phyloP scores from a whole-genome alignment of 768 basidiomycete species.

The Leucocoprinus birnbaumii region DNA sequence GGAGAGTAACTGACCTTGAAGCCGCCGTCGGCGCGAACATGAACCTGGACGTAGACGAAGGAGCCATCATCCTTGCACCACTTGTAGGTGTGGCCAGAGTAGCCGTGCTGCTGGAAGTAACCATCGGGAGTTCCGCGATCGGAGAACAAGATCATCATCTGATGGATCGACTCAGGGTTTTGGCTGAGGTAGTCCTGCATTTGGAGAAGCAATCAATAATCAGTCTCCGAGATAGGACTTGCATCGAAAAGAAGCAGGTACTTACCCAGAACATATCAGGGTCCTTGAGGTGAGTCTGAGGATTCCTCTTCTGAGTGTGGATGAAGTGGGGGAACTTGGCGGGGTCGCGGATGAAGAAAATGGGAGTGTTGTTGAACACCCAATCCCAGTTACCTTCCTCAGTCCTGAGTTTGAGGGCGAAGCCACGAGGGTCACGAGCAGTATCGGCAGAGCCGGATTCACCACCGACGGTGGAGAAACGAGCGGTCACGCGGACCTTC shows the following conservation, averaged over 20 bases:
- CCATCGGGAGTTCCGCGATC: slow-evolving; percentile 93
- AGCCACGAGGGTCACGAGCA: slow-evolving; percentile 93
- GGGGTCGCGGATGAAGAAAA: slow-evolving; percentile 87
- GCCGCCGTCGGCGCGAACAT: slow-evolving; percentile 74
- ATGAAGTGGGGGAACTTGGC: slow-evolving; percentile 93
- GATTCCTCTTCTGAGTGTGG: slow-evolving; percentile 90
- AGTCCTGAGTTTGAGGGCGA: slow-evolving; percentile 86
- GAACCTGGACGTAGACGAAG: slow-evolving; percentile 86
- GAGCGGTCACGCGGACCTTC: slow-evolving; percentile 70
- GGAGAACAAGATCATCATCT: slow-evolving; percentile 89
- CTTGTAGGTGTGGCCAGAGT: slow-evolving; percentile 91
- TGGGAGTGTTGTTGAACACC: slow-evolving; percentile 91
- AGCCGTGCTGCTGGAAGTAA: slow-evolving; percentile 87
- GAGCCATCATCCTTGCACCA: slow-evolving; percentile 83
- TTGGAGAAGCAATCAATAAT: neutral
- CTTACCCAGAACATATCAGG: slow-evolving; percentile 81
- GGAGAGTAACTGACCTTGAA: slow-evolving; percentile 57
- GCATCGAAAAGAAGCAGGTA: neutral
- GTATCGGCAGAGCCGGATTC: slow-evolving; percentile 87
- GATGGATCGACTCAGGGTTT: slow-evolving; percentile 88
- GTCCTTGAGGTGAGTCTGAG: slow-evolving; percentile 90
- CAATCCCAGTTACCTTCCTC: slow-evolving; percentile 91
- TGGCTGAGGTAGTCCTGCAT: slow-evolving; percentile 81
- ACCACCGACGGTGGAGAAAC: slow-evolving; percentile 94
- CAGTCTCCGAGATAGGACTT: neutral